Evolutionary conservation across 1,139 yeast genomes (phyloP), one percentile per base, ranked within the genome.

Genomic region (Suhomyces guaymorum): DNA sequence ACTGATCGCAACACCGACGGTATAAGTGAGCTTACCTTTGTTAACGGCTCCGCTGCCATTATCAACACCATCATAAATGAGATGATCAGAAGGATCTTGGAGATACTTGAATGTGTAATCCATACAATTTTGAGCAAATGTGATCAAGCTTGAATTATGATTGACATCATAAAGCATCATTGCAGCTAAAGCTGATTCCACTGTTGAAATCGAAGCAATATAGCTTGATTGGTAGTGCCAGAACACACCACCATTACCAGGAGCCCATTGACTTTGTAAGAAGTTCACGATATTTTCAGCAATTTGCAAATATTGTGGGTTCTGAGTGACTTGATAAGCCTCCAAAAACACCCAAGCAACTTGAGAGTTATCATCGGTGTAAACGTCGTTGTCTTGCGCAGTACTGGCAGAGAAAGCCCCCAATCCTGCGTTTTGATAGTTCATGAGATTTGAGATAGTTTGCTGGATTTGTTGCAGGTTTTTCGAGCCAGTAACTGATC

Each of bases 281-380:
- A 49, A 51, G 21, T 44, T 38, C 41, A 57, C 47, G 17, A 59
- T 34, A 9, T 35, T 28, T 24, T 39, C 25, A 2, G 48, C 51
- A 3, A 33, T 19, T 13, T 26, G 32, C 26, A 45, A 37, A 38
- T 52, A 43, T 17, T 36, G 51, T 45, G 18, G 38, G 17, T 44
- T 31, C 1, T 63, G 59, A 3, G 49, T 46, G 3, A 33, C 38
- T 32, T n/a, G 23, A 19, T 52, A 47, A 4, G 65, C 66, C n/a
- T 54, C 55, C 6, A 52, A 33, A 28, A 49, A 62, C 1, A 59
- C 66, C 66, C 67, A 64, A 2, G 55, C 51, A 1, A 61, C 42
- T 40, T 64, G 70, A 6, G 63, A 55, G 43, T 61, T 53, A 41
- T 64, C 70, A 38, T 64, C 70, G n/a, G 52, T 54, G 41, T 64